Evolutionary conservation across 371 early-diverging fungal genomes (phyloP), one percentile per base, ranked within the genome.

Genomic region (Smittium mucronatum): DNA sequence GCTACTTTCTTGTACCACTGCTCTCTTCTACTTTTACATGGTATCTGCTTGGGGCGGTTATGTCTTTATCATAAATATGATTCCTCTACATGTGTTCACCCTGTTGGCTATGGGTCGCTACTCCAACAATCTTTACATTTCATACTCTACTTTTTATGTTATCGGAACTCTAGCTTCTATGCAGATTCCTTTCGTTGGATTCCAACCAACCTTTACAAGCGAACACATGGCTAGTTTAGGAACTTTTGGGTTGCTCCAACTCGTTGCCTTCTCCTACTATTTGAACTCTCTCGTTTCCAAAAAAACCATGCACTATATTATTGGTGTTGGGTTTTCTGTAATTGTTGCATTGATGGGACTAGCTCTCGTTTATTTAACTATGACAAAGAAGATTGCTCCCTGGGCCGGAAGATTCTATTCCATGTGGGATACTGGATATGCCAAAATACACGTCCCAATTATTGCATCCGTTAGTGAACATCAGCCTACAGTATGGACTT

Each of bases 31-130:
- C 84, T 99, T 97, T 78, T 97, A 95, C 84, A 99, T 99, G 99
- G 99, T 99, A 1, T 89, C 96, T 2, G 92, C 99, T 11, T 99
- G 99, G 99, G 99, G 99, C 66, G 99, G 99, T 32, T 99, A 99
- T 78, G 96, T 97, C 59, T 99, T 99, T 74, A 98, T 97, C 72
- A 99, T 94, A 80, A 97, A 98, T 78, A 72, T 99, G 77, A 91
- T 99, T 32, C 98, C 97, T n/a, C 81, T 96, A 57, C 98, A 98
- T 75, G 99, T 85, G 29, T 93, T 97, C 80, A 90, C 87, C 0
- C 81, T 99, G 70, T 82, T 97, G 75, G 76, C 92, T 67, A 99
- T 99, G 96, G 98, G 98, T 32, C 87, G 97, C 58, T 99, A 87
- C 83, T 91, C 93, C 31, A 88, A 83, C 70, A 89, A 94, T 30